Percentiles rank a stretch among this genome's conserved stretches.
These are phyloP conservation scores for Termitomyces sp. DNA, from an alignment of 768 basidiomycete species.

Conservation along the genomic window DNA sequence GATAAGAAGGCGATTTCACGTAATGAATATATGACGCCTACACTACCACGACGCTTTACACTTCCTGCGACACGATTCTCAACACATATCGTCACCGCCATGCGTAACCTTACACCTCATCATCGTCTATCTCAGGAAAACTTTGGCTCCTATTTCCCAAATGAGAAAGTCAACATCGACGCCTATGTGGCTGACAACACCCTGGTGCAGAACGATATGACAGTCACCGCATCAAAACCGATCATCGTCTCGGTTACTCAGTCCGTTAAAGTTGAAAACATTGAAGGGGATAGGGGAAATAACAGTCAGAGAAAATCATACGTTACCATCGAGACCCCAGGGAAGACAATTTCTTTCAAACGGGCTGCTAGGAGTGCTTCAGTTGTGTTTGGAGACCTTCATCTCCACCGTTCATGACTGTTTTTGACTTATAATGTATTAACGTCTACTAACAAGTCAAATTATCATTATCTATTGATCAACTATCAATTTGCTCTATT, in stretches of 20 bases:
- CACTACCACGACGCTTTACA: not conserved
- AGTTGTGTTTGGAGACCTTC: not conserved
- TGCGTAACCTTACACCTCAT: not conserved
- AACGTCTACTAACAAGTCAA: not conserved
- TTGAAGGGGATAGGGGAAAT: not conserved
- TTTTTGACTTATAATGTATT: not conserved
- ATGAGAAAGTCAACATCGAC: not conserved
- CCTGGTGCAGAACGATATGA: not conserved
- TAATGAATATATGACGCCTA: not conserved
- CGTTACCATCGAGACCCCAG: not conserved
- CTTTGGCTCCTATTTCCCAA: not conserved
- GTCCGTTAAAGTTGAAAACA: not conserved
- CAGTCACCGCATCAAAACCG: not conserved
- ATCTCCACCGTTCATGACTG: not conserved
- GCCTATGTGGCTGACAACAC: not conserved
- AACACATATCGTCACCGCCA: not conserved
- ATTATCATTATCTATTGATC: too few species aligned
- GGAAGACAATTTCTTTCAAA: not conserved
- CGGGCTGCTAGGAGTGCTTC: not conserved
- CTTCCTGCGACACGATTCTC: slow-evolving; percentile 3
- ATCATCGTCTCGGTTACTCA: not conserved
- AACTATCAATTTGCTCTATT: too few species aligned
- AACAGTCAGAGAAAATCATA: not conserved
- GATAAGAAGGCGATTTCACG: not conserved
- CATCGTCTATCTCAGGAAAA: not conserved